Base-by-base conservation (phyloP, 1,284 basidiomycete genomes). In the Agroathelia rolfsii region DNA sequence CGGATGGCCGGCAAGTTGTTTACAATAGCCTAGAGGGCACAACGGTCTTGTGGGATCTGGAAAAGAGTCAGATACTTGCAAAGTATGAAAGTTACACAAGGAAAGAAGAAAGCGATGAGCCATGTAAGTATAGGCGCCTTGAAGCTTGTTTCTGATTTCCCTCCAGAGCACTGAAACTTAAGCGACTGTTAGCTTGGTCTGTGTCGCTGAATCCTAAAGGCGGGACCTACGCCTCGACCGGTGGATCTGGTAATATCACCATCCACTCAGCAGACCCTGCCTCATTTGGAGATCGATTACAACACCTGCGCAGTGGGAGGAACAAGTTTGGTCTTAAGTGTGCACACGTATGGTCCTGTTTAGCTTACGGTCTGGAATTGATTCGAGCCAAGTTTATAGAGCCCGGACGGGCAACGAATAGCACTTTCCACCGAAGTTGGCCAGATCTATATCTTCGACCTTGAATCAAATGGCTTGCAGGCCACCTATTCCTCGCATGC, bases 251-350 rank as follows among this genome's bases (percentile, higher is more conserved):
- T 0, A 81, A 77, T 40, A 60, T 89, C 32, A 64, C 60, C 11
- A 66, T 84, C 35, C 76, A 76, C 48, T 81, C 76, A 14, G 70
- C 76, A 3, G 62, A 65, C 34, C 50, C 64, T 1, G 62, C 62
- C 6, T 64, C 68, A 26, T 82, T 90, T 49, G 81, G 82, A 22
- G 58, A 71, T 44, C 63, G 62, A 17, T 53, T 72, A 16, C 51
- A 67, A 7, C 64, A 64, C 20, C 56, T 88, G 8, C 59, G 77
- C 12, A 76, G 73, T 21, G 83, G 82, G 6, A 71, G 82, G 47
- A 74, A 64, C 41, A 89, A 82, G 52, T 89, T 86, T 48, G 86
- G 86, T 24, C 81, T 92, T 76, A 69, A 63, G 33, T 75, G 83
- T 46, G 62, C 69, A 49, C 73, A 87, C 62, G 88, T 89, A 53